Evolutionary conservation across 371 early-diverging fungal species (phyloP).

Genomic region (Mucor irregularis): DNA sequence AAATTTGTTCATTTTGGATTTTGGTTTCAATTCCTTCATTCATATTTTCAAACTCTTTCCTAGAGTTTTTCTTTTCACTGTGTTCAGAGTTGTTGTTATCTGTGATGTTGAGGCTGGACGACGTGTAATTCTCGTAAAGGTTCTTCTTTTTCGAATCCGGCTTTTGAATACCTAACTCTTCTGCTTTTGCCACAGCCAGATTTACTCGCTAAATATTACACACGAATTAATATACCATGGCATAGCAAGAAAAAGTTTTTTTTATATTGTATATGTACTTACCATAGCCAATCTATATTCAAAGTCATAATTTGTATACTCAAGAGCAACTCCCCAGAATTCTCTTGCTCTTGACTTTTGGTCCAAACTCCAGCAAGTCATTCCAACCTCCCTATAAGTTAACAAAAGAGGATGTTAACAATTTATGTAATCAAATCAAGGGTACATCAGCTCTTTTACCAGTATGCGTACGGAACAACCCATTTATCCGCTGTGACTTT

Average conservation of each 20-base stretch:
- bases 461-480: constrained; percentile 60
- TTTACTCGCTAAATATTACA: constrained; percentile 7
- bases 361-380: constrained; percentile 40
- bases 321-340: constrained; percentile 42
- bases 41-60: too few species aligned
- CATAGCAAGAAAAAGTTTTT: background rate
- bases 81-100: too few species aligned
- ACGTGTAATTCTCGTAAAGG: background rate
- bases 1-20: too few species aligned
- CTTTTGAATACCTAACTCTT: constrained; percentile 3
- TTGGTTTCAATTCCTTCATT: too few species aligned
- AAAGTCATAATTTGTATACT: constrained; percentile 40
- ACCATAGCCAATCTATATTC: constrained; percentile 47
- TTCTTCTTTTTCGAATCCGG: background rate
- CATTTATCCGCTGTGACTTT: constrained; percentile 51
- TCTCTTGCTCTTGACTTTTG: constrained; percentile 30
- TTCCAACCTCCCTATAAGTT: constrained; percentile 41
- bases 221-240: background rate
- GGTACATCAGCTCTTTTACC: constrained; percentile 43
- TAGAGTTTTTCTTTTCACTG: too few species aligned
- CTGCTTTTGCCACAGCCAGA: constrained; percentile 13
- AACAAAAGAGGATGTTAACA: background rate
- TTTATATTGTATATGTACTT: background rate
- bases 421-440: background rate
- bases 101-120: too few species aligned